A percentile compares a stretch with the other conserved stretches of the same genome.
phyloP scores from a whole-genome alignment of 495 filamentous ascomycete species.

The Evernia prunastri region DNA sequence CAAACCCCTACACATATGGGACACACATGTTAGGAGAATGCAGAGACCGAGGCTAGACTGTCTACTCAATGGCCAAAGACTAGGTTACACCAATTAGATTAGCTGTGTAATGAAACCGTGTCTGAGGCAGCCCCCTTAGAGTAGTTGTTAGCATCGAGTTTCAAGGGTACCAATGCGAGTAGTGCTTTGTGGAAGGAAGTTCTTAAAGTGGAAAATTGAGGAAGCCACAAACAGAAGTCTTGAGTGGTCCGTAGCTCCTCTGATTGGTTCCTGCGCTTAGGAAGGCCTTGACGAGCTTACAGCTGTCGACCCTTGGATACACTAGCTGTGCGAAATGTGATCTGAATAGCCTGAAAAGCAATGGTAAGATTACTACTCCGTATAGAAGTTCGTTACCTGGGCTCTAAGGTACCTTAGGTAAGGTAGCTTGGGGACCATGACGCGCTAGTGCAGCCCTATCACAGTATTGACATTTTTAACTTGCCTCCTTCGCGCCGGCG shows the following conservation, averaged over 20 bases:
- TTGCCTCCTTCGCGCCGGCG: too few species aligned
- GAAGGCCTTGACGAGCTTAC: background rate
- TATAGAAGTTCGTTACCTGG: too few species aligned
- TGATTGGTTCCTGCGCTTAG: background rate
- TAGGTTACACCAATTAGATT: too few species aligned
- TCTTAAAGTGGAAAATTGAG: background rate
- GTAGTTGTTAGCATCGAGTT: background rate
- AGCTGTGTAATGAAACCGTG: background rate
- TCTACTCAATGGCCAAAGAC: too few species aligned
- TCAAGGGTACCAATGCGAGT: background rate
- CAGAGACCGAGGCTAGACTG: too few species aligned
- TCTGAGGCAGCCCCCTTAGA: background rate
- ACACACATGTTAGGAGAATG: too few species aligned
- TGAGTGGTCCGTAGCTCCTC: background rate
- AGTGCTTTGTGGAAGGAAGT: background rate
- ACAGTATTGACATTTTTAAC: background rate
- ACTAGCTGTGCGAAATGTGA: background rate
- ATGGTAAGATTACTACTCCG: background rate
- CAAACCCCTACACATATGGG: too few species aligned
- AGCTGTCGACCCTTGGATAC: background rate
- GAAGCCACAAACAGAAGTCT: background rate
- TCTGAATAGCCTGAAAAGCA: background rate
- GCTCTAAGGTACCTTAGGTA: too few species aligned
- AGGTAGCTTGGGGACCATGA: background rate
- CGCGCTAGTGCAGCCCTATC: constrained; percentile 6